These are phyloP conservation scores for Irpex lacteus DNA, from an alignment of 1,284 basidiomycete species.

Conservation along the genomic window DNA sequence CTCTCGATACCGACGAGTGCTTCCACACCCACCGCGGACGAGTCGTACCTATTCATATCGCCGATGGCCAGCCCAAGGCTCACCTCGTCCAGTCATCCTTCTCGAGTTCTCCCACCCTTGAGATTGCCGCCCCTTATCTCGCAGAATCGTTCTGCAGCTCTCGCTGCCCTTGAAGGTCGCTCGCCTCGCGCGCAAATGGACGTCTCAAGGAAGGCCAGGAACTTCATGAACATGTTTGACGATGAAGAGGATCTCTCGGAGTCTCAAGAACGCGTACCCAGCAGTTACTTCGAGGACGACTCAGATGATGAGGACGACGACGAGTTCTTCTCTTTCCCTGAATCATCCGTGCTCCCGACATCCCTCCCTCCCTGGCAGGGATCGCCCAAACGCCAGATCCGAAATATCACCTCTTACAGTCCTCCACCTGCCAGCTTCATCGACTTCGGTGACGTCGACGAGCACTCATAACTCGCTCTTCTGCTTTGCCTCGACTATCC, in stretches of 20 bases:
- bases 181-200: constrained; percentile 15
- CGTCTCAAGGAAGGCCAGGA: constrained; percentile 21
- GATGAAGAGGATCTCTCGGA: constrained; percentile 26
- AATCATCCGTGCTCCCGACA: background rate
- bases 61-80: constrained; percentile 11
- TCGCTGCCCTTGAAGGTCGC: constrained; percentile 63
- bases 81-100: constrained; percentile 13
- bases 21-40: constrained; percentile 15
- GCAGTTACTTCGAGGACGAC: constrained; percentile 34
- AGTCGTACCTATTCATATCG: constrained; percentile 23
- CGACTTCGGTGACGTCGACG: background rate
- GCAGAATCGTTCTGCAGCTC: constrained; percentile 45
- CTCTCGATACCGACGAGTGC: background rate
- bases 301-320: constrained; percentile 9
- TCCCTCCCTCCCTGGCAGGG: background rate
- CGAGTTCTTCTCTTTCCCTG: background rate
- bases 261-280: background rate
- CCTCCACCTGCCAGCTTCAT: background rate
- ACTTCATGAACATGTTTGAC: constrained; percentile 67
- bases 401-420: background rate
- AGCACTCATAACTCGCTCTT: background rate
- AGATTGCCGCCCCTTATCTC: constrained; percentile 15
- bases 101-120: constrained; percentile 25
- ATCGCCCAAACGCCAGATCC: background rate
- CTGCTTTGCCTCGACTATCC: too few relatives aligned